Conservation (phyloP, 1,139 yeast genomes). For the Scheffersomyces titani region DNA sequence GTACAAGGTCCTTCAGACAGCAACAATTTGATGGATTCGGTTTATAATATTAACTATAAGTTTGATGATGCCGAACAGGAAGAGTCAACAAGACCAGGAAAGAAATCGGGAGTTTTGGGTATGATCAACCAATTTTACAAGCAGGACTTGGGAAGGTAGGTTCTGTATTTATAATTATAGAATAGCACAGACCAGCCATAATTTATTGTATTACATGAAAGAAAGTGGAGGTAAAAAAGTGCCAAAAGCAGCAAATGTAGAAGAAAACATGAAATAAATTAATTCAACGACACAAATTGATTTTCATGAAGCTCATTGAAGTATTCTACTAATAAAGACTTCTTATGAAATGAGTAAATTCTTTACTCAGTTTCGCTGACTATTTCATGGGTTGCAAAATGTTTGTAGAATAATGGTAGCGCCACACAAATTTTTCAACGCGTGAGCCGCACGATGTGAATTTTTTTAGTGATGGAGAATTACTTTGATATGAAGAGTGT, state of each 20-base stretch:
- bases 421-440: background rate
- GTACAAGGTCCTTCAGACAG: slow-evolving; percentile 5
- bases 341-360: background rate
- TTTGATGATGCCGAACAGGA: slow-evolving; percentile 34
- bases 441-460: slow-evolving; percentile 1
- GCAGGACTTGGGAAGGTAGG: slow-evolving; percentile 37
- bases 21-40: slow-evolving; percentile 25
- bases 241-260: too few species aligned
- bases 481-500: background rate
- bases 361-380: background rate
- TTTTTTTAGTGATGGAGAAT: background rate
- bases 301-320: background rate
- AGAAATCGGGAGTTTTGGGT: slow-evolving; percentile 72
- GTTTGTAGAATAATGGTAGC: background rate
- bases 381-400: background rate
- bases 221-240: too few species aligned
- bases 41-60: slow-evolving; percentile 31
- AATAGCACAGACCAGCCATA: background rate
- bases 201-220: background rate
- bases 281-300: too few species aligned
- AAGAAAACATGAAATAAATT: too few species aligned
- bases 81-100: slow-evolving; percentile 22
- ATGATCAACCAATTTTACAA: slow-evolving; percentile 81
- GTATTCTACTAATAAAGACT: background rate
- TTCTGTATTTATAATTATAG: background rate